Percentiles rank a stretch among this genome's conserved stretches.
These are phyloP conservation scores for Phoma sp. DNA, from an alignment of 2,329 filamentous ascomycete species.

Conservation along the genomic window DNA sequence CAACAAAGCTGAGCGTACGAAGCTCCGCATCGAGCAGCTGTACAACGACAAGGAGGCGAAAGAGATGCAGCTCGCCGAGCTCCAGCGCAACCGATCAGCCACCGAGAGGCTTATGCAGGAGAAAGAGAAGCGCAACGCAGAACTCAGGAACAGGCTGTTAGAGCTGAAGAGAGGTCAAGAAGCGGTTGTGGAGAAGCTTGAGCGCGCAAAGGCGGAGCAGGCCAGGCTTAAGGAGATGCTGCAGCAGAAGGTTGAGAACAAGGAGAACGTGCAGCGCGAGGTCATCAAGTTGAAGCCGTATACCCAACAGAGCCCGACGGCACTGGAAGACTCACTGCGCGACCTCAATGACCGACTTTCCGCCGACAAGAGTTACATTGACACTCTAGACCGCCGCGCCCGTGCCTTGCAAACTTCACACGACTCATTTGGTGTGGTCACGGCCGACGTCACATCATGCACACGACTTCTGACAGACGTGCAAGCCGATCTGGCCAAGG, in stretches of 20 bases:
- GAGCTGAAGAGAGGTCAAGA: conserved; percentile 84
- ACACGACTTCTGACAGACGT: conserved; percentile 91
- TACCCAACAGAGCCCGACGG: conserved; percentile 84
- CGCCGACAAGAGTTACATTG: conserved; percentile 82
- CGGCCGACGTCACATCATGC: conserved; percentile 83
- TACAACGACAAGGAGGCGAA: conserved; percentile 88
- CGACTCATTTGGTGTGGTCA: conserved; percentile 85
- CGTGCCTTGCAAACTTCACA: conserved; percentile 89
- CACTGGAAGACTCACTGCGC: conserved; percentile 79
- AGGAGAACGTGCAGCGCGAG: conserved; percentile 78
- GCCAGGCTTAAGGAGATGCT: conserved; percentile 73
- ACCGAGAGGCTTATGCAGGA: conserved; percentile 84
- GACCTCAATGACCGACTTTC: conserved; percentile 81
- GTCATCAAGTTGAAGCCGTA: conserved; percentile 90
- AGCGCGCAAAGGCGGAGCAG: conserved; percentile 83
- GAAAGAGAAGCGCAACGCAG: conserved; percentile 84
- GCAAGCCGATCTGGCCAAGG: conserved; percentile 79
- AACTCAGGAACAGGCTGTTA: conserved; percentile 80
- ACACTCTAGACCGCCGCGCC: conserved; percentile 83
- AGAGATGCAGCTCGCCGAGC: conserved; percentile 77
- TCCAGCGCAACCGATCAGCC: conserved; percentile 78
- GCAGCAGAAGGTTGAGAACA: conserved; percentile 73
- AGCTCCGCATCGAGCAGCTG: conserved; percentile 83
- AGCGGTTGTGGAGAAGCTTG: conserved; percentile 79
- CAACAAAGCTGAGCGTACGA: conserved; percentile 86